Conservation (phyloP, 1,284 basidiomycete genomes). For the Rhodotorula sp. region DNA sequence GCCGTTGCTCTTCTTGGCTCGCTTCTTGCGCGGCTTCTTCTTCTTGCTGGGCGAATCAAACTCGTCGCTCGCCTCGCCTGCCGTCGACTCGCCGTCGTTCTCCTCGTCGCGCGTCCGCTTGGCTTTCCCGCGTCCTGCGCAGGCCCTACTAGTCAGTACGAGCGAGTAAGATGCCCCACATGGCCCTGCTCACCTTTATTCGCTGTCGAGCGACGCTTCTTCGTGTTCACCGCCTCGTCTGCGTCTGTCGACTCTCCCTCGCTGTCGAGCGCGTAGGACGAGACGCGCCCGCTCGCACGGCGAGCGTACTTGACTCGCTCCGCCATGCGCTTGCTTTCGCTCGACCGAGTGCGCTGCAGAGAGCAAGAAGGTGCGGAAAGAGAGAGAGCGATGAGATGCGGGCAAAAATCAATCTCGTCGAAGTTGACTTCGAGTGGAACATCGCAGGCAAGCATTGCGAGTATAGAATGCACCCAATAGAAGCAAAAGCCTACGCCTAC, state of each 20-base stretch:
- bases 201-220: neutral
- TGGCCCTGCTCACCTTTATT: neutral
- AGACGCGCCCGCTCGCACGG: neutral
- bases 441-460: too few relatives aligned
- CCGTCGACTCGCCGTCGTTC: neutral
- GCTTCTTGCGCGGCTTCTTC: neutral
- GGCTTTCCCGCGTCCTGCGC: neutral
- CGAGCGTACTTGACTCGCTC: neutral
- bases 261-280: neutral
- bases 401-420: too few relatives aligned
- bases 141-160: too few relatives aligned
- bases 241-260: neutral
- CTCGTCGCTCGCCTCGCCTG: neutral
- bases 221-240: neutral
- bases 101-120: neutral
- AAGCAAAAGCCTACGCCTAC: too few relatives aligned
- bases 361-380: too few relatives aligned
- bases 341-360: neutral
- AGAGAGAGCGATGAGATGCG: too few relatives aligned
- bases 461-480: too few relatives aligned
- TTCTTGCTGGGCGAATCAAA: neutral
- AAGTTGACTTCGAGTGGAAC: too few relatives aligned
- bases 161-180: too few relatives aligned
- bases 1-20: neutral
- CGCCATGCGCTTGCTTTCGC: neutral